Base-by-base conservation (phyloP, 192 early-diverging fungal species). In the Podila clonocystis region DNA sequence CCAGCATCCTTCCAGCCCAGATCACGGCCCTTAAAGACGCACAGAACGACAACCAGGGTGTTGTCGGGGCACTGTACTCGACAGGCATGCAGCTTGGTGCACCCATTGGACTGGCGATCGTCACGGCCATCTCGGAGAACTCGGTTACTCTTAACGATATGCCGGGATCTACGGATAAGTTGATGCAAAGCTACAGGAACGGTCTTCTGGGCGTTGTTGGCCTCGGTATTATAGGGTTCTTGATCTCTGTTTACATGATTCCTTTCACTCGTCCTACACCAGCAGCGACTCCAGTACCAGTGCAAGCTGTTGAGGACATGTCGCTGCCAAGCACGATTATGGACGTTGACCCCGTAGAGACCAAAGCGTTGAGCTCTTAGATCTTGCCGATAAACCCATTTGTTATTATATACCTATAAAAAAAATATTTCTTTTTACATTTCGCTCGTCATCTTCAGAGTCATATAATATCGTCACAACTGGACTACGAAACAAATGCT, bases 1-100 rank as follows among this genome's bases (percentile, higher is more conserved):
- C 73, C 4, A 62, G 67, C 1, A 24, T 74, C 22, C 20, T 84
- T 5, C 72, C 75, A 5, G 75, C 70, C 5, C 76, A 79, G 61
- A 79, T 79, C 34, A 79, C 72, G n/a, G 76, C 76, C 4, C 60
- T 84, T 20, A 73, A 73, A 31, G 66, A 76, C 34, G 82, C 75
- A 20, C 49, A 70, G 26, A 73, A 76, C 24, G 71, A 74, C n/a
- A 72, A 84, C 19, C 76, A 79, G 36, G 76, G 76, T 20, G 76
- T 78, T 2, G 62, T 84, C 29, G 82, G 82, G 4, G 82, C 82
- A 0, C 52, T 84, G 24, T 84, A 79, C 61, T 79, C 70, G 20
- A 79, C 75, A 24, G 75, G 68, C 34, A 65, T 77, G 59, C 82
- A 84, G 34, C 22, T 84, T 4, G 82, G 82, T 31, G 71, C 75